These are phyloP conservation scores for Pholiota adiposa DNA, from an alignment of 1,284 basidiomycete genomes.

Conservation along the genomic window DNA sequence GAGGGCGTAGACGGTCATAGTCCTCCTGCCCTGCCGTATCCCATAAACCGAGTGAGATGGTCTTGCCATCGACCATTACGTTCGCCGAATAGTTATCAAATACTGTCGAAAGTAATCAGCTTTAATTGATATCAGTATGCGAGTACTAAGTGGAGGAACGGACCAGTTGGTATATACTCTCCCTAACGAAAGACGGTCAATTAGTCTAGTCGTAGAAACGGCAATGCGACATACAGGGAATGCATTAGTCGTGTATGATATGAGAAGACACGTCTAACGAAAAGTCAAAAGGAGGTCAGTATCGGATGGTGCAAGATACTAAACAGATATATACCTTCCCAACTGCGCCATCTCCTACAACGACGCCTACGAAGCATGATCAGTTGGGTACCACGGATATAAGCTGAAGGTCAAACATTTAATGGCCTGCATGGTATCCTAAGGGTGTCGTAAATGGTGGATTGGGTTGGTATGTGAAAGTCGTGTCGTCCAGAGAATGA, in stretches of 20 bases:
- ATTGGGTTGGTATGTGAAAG: slow-evolving; percentile 19
- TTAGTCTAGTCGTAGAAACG: slow-evolving; percentile 14
- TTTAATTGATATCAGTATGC: slow-evolving; percentile 5
- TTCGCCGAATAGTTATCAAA: slow-evolving; percentile 97
- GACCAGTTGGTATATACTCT: slow-evolving; percentile 97
- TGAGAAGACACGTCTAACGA: slow-evolving; percentile 89
- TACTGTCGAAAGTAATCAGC: slow-evolving; percentile 46
- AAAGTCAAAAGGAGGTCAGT: slow-evolving; percentile 2
- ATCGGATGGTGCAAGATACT: neutral
- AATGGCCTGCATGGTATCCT: slow-evolving; percentile 66
- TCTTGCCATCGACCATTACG: slow-evolving; percentile 99
- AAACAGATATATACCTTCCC: slow-evolving; percentile 74
- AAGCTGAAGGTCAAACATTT: slow-evolving; percentile 53
- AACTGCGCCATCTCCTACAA: slow-evolving; percentile 99
- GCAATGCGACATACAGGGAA: slow-evolving; percentile 73
- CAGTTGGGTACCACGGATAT: slow-evolving; percentile 28
- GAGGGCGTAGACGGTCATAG: slow-evolving; percentile 96
- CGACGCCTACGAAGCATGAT: slow-evolving; percentile 73
- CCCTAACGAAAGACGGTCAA: slow-evolving; percentile 56
- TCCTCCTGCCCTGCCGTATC: slow-evolving; percentile 99
- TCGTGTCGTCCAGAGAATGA: slow-evolving; percentile 27
- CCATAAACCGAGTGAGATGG: slow-evolving; percentile 96
- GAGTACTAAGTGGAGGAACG: slow-evolving; percentile 22
- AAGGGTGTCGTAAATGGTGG: slow-evolving; percentile 24
- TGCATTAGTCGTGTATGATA: slow-evolving; percentile 97